Base-by-base conservation (phyloP, 345 rosid species). In the Populus davidiana region DNA sequence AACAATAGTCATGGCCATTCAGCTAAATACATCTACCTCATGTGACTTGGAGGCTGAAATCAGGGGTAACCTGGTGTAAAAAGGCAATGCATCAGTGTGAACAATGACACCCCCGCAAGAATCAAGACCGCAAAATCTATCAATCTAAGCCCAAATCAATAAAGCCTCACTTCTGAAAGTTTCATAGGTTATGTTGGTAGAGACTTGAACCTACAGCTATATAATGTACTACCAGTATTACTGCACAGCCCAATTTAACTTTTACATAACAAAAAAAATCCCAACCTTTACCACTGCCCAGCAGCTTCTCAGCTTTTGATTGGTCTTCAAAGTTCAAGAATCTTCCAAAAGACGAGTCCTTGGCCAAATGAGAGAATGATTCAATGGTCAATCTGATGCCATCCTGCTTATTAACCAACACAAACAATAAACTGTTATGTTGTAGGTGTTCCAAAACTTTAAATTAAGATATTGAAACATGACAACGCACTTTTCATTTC, bases 261-360 rank as follows among this genome's bases (percentile, higher is more conserved):
- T 56, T 41, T 18, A 72, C 23, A 29, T 63, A 82, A 79, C 31
- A 67, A 54, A 74, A 83, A 71, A 56, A 72, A 69, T 31, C 77
- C 88, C 71, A 79, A 93, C 99, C 98, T 93, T 87, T 90, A 75
- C 99, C 98, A 49, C 91, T 59, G 11, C 98, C 99, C 18, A 93
- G 88, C 81, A 95, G 80, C 90, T 85, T 91, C 66, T 93, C 91
- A 72, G 82, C 94, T 79, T 89, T 93, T 65, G 98, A 93, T 61
- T 72, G 86, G 72, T 72, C 88, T 52, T 79, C 54, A 10, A 73
- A 75, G 77, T 87, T 83, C 54, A 75, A 68, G 67, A 64, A 80
- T 72, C 76, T 84, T 41, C 41, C 41, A 56, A 79, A 67, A 79
- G 84, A 47, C 43, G 86, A 73, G 68, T 82, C 88, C 81, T 85